Conservation (phyloP, 495 filamentous ascomycete genomes). For the Penicillium fimorum region DNA sequence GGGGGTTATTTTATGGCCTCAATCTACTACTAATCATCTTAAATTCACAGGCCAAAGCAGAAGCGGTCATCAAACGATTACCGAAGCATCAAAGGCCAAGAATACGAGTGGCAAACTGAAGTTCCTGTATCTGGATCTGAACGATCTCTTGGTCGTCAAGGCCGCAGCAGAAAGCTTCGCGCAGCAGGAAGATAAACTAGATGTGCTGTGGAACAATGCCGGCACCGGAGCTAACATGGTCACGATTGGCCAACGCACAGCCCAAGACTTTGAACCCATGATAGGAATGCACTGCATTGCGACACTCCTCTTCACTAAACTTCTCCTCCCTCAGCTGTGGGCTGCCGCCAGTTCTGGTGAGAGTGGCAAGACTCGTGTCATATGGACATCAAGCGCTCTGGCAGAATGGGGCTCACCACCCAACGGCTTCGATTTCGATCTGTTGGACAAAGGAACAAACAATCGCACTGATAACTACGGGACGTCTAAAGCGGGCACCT, state of each 20-base stretch:
- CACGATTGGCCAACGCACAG: constrained; percentile 5
- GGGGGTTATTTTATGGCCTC: neutral
- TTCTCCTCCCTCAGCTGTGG: constrained; percentile 10
- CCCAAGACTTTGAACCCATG: constrained; percentile 14
- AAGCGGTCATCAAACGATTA: constrained; percentile 32
- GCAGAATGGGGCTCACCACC: constrained; percentile 25
- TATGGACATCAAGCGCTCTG: constrained; percentile 31
- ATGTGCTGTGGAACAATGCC: constrained; percentile 48
- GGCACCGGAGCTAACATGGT: constrained; percentile 23
- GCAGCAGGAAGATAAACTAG: constrained; percentile 33
- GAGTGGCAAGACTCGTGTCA: constrained; percentile 26
- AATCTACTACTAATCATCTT: neutral
- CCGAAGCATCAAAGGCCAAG: neutral
- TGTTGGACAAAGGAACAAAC: constrained; percentile 18
- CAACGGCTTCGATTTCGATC: constrained; percentile 23
- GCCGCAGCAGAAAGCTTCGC: constrained; percentile 29
- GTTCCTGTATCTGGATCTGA: constrained; percentile 42
- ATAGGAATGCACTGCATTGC: constrained; percentile 14
- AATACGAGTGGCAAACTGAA: constrained; percentile 28
- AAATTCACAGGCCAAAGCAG: constrained; percentile 15
- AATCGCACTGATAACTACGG: constrained; percentile 28
- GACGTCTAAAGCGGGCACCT: constrained; percentile 41
- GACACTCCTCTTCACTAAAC: constrained; percentile 16
- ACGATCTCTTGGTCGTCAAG: constrained; percentile 35
- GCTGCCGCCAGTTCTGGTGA: constrained; percentile 14